phyloP scores from a whole-genome alignment of 139 green algal species.

The Yamagishiella unicocca region DNA sequence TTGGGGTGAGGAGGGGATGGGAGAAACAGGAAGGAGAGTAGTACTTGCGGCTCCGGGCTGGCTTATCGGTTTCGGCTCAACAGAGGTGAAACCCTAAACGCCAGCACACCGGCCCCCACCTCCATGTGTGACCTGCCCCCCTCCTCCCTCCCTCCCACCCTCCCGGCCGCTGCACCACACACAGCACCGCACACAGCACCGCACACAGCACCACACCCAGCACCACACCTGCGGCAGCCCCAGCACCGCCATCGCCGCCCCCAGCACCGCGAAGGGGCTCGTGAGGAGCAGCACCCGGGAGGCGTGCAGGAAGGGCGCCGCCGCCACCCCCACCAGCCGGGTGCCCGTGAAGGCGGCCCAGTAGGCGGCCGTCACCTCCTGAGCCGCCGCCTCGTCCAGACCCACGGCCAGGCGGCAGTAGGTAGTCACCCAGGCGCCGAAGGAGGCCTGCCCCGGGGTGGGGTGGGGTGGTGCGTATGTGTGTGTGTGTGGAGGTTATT shows the following conservation, averaged over 20 bases:
- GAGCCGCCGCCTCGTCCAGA: background rate
- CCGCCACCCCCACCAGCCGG: slow-evolving; percentile 9
- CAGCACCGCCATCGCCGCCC: slow-evolving; percentile 16
- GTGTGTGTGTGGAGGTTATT: no score
- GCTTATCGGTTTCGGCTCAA: no score
- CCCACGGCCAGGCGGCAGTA: slow-evolving; percentile 25
- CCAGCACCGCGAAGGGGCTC: slow-evolving; percentile 22
- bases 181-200: no score
- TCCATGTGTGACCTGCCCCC: no score
- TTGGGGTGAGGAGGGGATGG: no score
- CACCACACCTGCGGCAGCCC: slow-evolving; percentile 14
- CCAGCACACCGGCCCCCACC: no score
- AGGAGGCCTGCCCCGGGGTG: slow-evolving; percentile 41
- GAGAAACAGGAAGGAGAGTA: no score
- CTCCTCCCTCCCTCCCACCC: no score
- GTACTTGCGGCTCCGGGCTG: no score
- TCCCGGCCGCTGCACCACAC: background rate
- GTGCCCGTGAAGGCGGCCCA: slow-evolving; percentile 44
- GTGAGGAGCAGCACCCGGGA: slow-evolving; percentile 28
- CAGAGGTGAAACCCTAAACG: no score
- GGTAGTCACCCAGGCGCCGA: slow-evolving; percentile 45
- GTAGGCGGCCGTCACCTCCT: slow-evolving; percentile 41
- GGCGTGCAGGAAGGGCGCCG: slow-evolving; percentile 22
- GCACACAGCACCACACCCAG: background rate
- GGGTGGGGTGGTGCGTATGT: no score